phyloP scores from a whole-genome alignment of 129 eudicot species.

The Gnaphalium uliginosum region DNA sequence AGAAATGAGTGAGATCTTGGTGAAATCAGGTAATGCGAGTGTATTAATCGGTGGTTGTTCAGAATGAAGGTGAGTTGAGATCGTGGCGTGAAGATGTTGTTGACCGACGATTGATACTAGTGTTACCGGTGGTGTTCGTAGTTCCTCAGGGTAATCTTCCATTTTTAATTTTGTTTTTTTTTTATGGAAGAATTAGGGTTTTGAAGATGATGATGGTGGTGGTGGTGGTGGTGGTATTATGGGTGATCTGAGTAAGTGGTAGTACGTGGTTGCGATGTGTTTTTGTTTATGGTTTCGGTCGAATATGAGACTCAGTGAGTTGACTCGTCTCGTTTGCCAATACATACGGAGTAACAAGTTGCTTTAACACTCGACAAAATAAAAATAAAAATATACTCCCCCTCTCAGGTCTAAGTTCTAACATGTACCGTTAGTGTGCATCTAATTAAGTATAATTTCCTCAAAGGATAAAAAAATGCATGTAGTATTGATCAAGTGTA shows the following conservation, averaged over 20 bases:
- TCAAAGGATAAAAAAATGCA: no score
- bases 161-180: slow-evolving; percentile 20
- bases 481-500: no score
- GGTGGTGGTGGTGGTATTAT: neutral
- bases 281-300: neutral
- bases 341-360: no score
- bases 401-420: no score
- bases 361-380: no score
- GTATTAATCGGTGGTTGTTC: slow-evolving; percentile 89
- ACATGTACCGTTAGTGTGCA: no score
- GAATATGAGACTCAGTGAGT: neutral
- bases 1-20: slow-evolving; percentile 66
- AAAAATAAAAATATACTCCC: no score
- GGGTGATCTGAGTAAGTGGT: neutral
- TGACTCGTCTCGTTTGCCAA: neutral
- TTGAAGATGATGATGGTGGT: neutral
- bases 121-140: slow-evolving; percentile 93
- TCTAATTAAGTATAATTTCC: no score
- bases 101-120: slow-evolving; percentile 63
- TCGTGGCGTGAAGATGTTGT: slow-evolving; percentile 67
- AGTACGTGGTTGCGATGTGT: neutral
- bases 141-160: slow-evolving; percentile 92
- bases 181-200: neutral
- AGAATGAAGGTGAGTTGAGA: slow-evolving; percentile 87
- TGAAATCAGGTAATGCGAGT: slow-evolving; percentile 92